A percentile compares a stretch with the other conserved stretches of the same genome.
phyloP scores from a whole-genome alignment of 2,329 filamentous ascomycete species.

The Penicillium olsonii region DNA sequence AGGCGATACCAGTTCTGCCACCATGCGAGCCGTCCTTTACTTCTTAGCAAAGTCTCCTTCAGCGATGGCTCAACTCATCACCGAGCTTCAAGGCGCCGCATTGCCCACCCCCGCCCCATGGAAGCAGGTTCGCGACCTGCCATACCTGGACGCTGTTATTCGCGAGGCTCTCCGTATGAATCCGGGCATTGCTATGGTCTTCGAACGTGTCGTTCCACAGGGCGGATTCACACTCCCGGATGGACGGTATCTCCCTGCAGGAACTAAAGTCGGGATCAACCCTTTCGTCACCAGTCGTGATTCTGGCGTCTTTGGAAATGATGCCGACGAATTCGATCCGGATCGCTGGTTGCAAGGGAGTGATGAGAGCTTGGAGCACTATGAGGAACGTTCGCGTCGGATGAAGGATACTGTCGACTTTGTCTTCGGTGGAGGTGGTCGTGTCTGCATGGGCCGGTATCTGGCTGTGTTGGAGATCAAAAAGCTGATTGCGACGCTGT shows the following conservation, averaged over 20 bases:
- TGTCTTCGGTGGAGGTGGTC: slow-evolving; percentile 55
- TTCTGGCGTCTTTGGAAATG: slow-evolving; percentile 45
- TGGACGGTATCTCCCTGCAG: slow-evolving; percentile 37
- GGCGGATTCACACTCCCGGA: slow-evolving; percentile 32
- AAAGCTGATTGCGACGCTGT: slow-evolving; percentile 58
- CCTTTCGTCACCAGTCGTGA: slow-evolving; percentile 42
- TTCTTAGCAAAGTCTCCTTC: slow-evolving; percentile 22
- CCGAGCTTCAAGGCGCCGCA: slow-evolving; percentile 18
- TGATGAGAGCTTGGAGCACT: slow-evolving; percentile 36
- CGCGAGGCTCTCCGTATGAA: slow-evolving; percentile 55
- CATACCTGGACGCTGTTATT: slow-evolving; percentile 55
- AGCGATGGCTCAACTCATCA: slow-evolving; percentile 15
- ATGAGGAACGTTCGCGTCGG: slow-evolving; percentile 32
- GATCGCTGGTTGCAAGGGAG: slow-evolving; percentile 50
- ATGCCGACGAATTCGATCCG: slow-evolving; percentile 49
- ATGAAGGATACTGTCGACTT: slow-evolving; percentile 44
- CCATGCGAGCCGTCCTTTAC: slow-evolving; percentile 32
- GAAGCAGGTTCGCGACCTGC: slow-evolving; percentile 20
- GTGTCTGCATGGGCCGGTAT: slow-evolving; percentile 59
- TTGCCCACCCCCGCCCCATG: slow-evolving; percentile 21
- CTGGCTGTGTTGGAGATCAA: slow-evolving; percentile 60
- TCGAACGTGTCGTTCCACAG: slow-evolving; percentile 53
- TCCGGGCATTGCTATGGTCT: slow-evolving; percentile 50
- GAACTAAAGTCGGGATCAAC: slow-evolving; percentile 38
- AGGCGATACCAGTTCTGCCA: slow-evolving; percentile 42